Conservation (phyloP, 192 early-diverging fungal species). For the Fimicolochytrium jonesii region DNA sequence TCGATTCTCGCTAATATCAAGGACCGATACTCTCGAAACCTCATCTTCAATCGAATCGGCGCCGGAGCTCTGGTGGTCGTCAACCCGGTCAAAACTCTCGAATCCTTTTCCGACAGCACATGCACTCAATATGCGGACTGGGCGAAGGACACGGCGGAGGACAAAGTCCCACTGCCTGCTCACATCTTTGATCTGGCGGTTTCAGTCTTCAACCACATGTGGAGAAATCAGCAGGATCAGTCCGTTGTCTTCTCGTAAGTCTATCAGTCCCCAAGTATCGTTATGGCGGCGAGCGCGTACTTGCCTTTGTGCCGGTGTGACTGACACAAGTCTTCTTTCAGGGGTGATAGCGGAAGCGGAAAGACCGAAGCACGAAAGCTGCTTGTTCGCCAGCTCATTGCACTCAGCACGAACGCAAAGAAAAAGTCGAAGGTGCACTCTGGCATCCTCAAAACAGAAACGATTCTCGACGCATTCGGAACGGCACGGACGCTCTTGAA, state of each 20-base stretch:
- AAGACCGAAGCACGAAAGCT: slow-evolving; percentile 74
- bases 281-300: too few species aligned
- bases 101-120: slow-evolving; percentile 56
- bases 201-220: slow-evolving; percentile 81
- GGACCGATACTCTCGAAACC: slow-evolving; percentile 32
- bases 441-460: slow-evolving; percentile 68
- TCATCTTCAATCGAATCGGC: slow-evolving; percentile 50
- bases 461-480: slow-evolving; percentile 76
- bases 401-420: slow-evolving; percentile 69
- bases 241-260: slow-evolving; percentile 84
- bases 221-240: slow-evolving; percentile 86
- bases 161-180: slow-evolving; percentile 48
- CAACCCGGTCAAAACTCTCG: slow-evolving; percentile 71
- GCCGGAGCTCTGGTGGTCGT: slow-evolving; percentile 68
- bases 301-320: too few species aligned
- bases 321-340: slow-evolving; percentile 27
- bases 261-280: slow-evolving; percentile 6
- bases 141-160: slow-evolving; percentile 27
- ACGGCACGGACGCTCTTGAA: slow-evolving; percentile 61
- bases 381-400: slow-evolving; percentile 66
- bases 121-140: slow-evolving; percentile 62
- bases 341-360: slow-evolving; percentile 83
- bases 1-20: slow-evolving; percentile 26
- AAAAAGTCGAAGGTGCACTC: slow-evolving; percentile 71
- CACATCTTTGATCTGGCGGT: slow-evolving; percentile 84